Evolutionary conservation across 768 basidiomycete species (phyloP), one percentile per base, ranked within the genome.

Genomic region (Naganishia onofrii): DNA sequence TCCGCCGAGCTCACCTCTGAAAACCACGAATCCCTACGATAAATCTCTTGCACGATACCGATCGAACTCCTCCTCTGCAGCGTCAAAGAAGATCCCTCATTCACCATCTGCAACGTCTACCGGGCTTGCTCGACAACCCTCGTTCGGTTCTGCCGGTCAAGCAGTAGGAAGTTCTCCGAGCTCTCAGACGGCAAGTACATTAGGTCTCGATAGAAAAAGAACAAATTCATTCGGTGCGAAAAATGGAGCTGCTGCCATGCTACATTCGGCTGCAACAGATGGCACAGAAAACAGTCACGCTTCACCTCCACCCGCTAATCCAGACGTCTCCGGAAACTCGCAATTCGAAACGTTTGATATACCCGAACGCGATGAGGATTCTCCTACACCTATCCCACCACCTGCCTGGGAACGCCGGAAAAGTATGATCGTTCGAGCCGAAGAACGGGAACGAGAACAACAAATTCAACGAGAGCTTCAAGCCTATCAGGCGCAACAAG

Each of bases 361-460:
- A 10, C 67, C 54, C 2, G 51, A 54, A 36, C 38, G 52, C 1
- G 67, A 68, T 23, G 67, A 54, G 36, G 54, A 44, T 12, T 52
- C 51, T 28, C 48, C 46, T 4, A 23, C 46, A 48, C 75, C 74
- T 4, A 75, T 71, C 2, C 75, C 76, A 19, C 76, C 77, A 46
- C 76, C 77, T 10, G 77, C 74, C 15, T 80, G 79, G 79, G 76
- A 77, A 64, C 72, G 79, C 29, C 69, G 79, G 38, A 69, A 32
- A 44, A 63, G 57, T 29, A 57, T 58, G 68, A 48, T 69, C n/a
- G 68, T 69, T 15, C 55, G 46, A 36, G 56, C 56, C 7, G 57
- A 58, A 69, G 44, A 54, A 63, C 10, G 36, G 68, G 57, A 60
- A 48, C 36, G 46, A n/a, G 44, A 58, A 38, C 44, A 58, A 44